Percentiles rank a stretch among this genome's conserved stretches.
These are phyloP conservation scores for Cajanus cajan DNA, from an alignment of 306 rosid species.

Conservation along the genomic window DNA sequence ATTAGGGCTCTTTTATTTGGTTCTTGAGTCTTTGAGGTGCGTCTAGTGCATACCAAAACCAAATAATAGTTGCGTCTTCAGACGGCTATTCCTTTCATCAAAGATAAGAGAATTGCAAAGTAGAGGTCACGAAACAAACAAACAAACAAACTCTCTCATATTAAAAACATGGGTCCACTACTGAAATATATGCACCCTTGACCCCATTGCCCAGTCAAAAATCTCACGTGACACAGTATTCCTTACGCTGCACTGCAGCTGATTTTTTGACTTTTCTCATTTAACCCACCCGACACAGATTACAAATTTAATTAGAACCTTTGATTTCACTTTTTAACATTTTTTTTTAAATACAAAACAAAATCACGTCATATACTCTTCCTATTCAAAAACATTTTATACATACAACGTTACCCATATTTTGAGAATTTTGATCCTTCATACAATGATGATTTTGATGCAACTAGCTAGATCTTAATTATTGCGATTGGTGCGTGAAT, in stretches of 20 bases:
- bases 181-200: background rate
- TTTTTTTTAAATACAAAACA: background rate
- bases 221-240: constrained; percentile 17
- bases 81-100: constrained; percentile 32
- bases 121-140: constrained; percentile 14
- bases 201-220: constrained; percentile 10
- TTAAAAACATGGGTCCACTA: constrained; percentile 34
- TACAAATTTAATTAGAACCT: background rate
- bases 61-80: constrained; percentile 44
- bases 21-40: constrained; percentile 12
- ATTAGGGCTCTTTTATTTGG: constrained; percentile 13
- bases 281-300: background rate
- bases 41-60: constrained; percentile 9
- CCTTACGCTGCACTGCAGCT: background rate
- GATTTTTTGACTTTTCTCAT: background rate
- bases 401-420: background rate
- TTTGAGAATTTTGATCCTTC: background rate
- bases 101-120: constrained; percentile 25
- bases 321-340: background rate
- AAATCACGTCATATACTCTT: background rate
- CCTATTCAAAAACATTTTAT: background rate
- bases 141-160: background rate
- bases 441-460: constrained; percentile 12
- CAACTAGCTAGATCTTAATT: background rate
- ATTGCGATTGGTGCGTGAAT: constrained; percentile 6